Base-by-base conservation (phyloP, 306 rosid species). In the Vigna trinervia region DNA sequence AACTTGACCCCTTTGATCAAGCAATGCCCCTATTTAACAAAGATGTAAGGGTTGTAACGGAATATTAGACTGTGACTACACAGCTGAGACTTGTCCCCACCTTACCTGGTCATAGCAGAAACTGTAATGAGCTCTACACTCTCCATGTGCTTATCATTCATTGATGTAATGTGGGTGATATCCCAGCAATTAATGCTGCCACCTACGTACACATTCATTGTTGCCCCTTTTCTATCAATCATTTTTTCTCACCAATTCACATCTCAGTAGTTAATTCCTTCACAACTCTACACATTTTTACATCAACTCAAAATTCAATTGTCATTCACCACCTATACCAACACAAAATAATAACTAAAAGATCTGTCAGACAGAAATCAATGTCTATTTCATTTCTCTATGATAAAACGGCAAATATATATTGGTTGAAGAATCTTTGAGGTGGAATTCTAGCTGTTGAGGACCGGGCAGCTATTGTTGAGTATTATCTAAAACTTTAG, bases 31-130 rank as follows among this genome's bases (percentile, higher is more conserved):
- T 61, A 41, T 14, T 62, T 69, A 69, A 79, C 70, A 79, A 69
- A 54, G 26, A 80, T 72, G 78, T 79, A 68, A 68, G 79, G 77
- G 58, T 86, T 71, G 58, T 60, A 62, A 83, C 53, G 82, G 85
- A 82, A 77, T 46, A 80, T 61, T 43, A 73, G 87, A 84, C 39
- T 28, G 92, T 64, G 92, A 84, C 81, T 74, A 26, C 75, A 79
- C 84, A 79, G 74, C 80, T 30, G 71, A 71, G 84, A 78, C 54
- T 56, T 82, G 88, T 82, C 88, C 85, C 78, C 84, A 83, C 89
- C 70, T 61, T 14, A 62, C 75, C 52, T 60, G 75, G 77, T 78
- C 66, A 66, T 77, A 68, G 61, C 70, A 63, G 73, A 72, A 72
- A 41, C 52, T 73, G 75, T 36, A 11, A 39, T 62, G 66, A 63